A percentile compares a stretch with the other conserved stretches of the same genome.
phyloP scores from a whole-genome alignment of 1,284 basidiomycete species.

The Puccinia coronata region DNA sequence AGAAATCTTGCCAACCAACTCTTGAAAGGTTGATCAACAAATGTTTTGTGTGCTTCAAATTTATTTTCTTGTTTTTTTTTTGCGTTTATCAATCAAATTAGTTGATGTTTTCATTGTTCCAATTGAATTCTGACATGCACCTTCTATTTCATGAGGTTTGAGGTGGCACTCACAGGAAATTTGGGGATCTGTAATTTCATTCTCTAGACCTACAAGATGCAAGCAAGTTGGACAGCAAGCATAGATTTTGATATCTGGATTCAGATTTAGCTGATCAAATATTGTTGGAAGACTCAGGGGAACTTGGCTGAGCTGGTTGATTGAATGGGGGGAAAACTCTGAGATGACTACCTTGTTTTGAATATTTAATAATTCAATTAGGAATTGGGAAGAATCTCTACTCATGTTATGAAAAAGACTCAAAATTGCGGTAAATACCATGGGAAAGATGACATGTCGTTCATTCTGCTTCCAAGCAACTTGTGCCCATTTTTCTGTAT shows the following conservation, averaged over 20 bases:
- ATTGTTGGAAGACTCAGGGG: constrained; percentile 1
- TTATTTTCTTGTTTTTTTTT: constrained; percentile 25
- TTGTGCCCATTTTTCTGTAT: constrained; percentile 7
- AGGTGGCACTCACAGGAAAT: constrained; percentile 13
- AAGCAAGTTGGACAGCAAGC: constrained; percentile 12
- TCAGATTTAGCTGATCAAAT: constrained; percentile 4
- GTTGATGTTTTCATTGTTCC: constrained; percentile 28
- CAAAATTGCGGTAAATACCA: constrained; percentile 5
- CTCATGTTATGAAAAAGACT: constrained; percentile 13
- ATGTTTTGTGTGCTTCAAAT: constrained; percentile 17
- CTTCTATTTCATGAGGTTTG: not conserved
- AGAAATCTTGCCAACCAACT: constrained; percentile 17
- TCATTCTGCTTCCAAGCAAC: constrained; percentile 17
- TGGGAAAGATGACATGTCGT: not conserved
- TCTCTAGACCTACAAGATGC: constrained; percentile 1
- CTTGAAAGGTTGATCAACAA: constrained; percentile 28
- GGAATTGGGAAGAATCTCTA: constrained; percentile 1
- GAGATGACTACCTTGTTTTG: constrained; percentile 4
- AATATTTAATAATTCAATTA: constrained; percentile 12
- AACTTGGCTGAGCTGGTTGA: not conserved
- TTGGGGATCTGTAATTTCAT: not conserved
- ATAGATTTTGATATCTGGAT: not conserved
- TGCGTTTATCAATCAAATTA: not conserved
- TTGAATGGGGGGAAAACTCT: constrained; percentile 12
- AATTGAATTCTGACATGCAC: not conserved